Evolutionary conservation across 2,329 filamentous ascomycete genomes (phyloP), one percentile per base, ranked within the genome.

Genomic region (Tolypocladium cylindrosporum): DNA sequence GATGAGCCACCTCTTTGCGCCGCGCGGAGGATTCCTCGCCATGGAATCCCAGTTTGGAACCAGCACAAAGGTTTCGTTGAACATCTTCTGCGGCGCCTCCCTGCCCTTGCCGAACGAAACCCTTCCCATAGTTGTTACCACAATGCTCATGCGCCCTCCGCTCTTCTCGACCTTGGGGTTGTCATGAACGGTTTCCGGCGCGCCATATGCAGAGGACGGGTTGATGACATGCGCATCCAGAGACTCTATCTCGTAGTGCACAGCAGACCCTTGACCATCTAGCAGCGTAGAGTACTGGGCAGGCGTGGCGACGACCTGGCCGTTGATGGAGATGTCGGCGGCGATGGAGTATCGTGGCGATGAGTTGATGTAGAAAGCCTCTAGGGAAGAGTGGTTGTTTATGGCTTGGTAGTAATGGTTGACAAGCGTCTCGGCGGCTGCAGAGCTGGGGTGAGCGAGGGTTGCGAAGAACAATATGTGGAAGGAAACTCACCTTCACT

Each of bases 141-240:
- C 74, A 60, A 96, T 79, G 65, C 86, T 88, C 67, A 89, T 85
- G 60, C 81, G 81, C 57, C 80, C 78, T 53, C 81, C 81, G 63
- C 71, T 75, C 68, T 76, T 75, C 57, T 80, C 75, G 53, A 73
- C 71, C 65, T 77, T 75, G 52, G 75, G 71, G 48, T 73, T 72
- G 3, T 70, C 66, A 42, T 73, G 67, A 34, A 76, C 67, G 61
- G 65, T 72, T 7, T 79, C 79, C 3, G 80, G 77, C n/a, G 81
- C 82, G 36, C 81, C 81, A 63, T 81, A 74, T 55, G 75, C 73
- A 68, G 85, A 89, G 59, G 82, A 79, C 13, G 83, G 79, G 73
- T 93, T 94, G 66, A 93, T 76, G 53, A 91, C 83, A 63, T 95
- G 90, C 59, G 85, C 86, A 72, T 96, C 89, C 65, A 87, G 84